Evolutionary conservation across 169 alveolate genomes (phyloP).

Genomic region (Plasmodium fragile): DNA sequence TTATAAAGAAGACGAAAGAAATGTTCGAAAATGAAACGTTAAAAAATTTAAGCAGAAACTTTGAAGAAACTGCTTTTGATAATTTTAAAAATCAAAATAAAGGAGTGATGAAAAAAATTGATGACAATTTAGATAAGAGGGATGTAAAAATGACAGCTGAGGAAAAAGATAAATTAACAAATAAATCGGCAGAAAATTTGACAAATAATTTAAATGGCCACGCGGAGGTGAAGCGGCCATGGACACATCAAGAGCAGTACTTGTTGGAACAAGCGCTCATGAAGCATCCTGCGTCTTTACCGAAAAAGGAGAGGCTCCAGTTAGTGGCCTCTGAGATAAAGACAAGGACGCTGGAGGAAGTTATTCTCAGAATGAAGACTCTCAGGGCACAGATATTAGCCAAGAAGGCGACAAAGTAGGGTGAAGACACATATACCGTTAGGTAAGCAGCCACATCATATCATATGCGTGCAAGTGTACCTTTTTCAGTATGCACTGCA

Average conservation of each 20-base stretch:
- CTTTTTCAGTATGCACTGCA: not conserved
- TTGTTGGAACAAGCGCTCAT: slow-evolving; percentile 85
- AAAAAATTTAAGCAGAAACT: slow-evolving; percentile 78
- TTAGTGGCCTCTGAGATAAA: slow-evolving; percentile 79
- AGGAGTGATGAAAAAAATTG: slow-evolving; percentile 79
- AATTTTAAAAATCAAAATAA: slow-evolving; percentile 77
- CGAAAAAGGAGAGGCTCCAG: slow-evolving; percentile 85
- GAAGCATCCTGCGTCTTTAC: slow-evolving; percentile 85
- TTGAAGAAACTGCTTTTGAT: slow-evolving; percentile 81
- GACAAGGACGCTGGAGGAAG: slow-evolving; percentile 63
- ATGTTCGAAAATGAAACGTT: slow-evolving; percentile 82
- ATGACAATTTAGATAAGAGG: slow-evolving; percentile 76
- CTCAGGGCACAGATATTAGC: slow-evolving; percentile 66
- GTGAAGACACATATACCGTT: not conserved
- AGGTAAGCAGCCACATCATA: not conserved
- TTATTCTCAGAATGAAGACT: slow-evolving; percentile 40
- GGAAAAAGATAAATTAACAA: not conserved
- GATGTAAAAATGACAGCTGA: slow-evolving; percentile 27
- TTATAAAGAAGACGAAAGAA: slow-evolving; percentile 91
- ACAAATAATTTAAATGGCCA: not conserved
- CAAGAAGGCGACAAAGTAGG: slow-evolving; percentile 46
- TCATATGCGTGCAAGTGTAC: not conserved
- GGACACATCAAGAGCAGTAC: slow-evolving; percentile 88
- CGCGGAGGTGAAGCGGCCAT: slow-evolving; percentile 49
- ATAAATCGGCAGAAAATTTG: not conserved